These are phyloP conservation scores for Solanum pennellii DNA, from an alignment of 257 asterid species.

Conservation along the genomic window DNA sequence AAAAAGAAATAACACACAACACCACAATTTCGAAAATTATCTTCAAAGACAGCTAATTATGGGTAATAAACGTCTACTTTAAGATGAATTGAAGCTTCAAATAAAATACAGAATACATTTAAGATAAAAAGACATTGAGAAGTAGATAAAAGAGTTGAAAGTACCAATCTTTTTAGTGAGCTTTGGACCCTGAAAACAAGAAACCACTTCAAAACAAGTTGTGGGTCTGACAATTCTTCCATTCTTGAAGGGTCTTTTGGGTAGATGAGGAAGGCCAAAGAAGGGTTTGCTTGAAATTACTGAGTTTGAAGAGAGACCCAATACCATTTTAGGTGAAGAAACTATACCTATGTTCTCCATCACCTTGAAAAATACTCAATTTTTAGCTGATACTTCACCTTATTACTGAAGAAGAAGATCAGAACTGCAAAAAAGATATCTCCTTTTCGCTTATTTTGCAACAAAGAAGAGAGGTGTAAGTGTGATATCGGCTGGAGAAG, in stretches of 20 bases:
- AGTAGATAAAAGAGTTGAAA: not conserved
- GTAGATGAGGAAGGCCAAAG: constrained; percentile 40
- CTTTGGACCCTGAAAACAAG: constrained; percentile 32
- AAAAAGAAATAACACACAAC: not conserved
- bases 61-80: not conserved
- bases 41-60: not conserved
- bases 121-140: not conserved
- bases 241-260: constrained; percentile 18
- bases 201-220: constrained; percentile 25
- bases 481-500: not conserved
- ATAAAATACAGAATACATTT: not conserved
- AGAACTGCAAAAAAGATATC: not conserved
- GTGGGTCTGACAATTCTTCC: constrained; percentile 20
- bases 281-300: constrained; percentile 36
- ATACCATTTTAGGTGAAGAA: constrained; percentile 56
- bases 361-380: not conserved
- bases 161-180: constrained; percentile 49
- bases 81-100: not conserved
- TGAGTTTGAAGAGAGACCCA: constrained; percentile 49
- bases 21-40: not conserved
- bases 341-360: constrained; percentile 64
- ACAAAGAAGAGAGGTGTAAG: not conserved
- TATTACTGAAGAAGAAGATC: not conserved
- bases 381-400: not conserved
- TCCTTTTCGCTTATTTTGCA: not conserved